These are phyloP conservation scores for Ziziphus jujuba DNA, from an alignment of 306 rosid genomes.

Conservation along the genomic window DNA sequence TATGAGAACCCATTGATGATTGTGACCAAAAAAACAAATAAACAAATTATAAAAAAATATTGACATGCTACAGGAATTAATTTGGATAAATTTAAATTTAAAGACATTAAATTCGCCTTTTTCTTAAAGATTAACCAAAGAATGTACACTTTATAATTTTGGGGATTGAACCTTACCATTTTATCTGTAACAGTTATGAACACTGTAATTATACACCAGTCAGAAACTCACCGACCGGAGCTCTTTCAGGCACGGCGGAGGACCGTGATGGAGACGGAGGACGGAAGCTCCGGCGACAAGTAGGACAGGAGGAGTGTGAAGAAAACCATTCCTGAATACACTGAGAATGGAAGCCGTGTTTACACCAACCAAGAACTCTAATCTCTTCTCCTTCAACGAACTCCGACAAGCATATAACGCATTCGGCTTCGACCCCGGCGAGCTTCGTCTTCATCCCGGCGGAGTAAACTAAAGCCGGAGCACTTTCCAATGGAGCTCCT, in stretches of 20 bases:
- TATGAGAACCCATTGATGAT: too few relatives aligned
- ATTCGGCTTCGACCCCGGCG: slow-evolving; percentile 1
- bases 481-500: slow-evolving; percentile 11
- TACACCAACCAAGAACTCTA: background rate
- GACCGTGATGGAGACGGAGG: background rate
- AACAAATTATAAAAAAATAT: too few relatives aligned
- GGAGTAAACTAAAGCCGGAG: slow-evolving; percentile 32
- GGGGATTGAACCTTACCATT: too few relatives aligned
- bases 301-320: slow-evolving; percentile 1
- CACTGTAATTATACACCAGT: too few relatives aligned
- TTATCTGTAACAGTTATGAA: too few relatives aligned
- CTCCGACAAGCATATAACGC: slow-evolving; percentile 5
- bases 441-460: slow-evolving; percentile 22
- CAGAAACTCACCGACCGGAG: too few relatives aligned
- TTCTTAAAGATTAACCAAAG: too few relatives aligned
- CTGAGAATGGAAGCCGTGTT: background rate
- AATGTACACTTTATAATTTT: too few relatives aligned
- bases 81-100: too few relatives aligned
- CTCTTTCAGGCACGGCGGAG: background rate
- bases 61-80: too few relatives aligned
- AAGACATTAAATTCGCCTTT: too few relatives aligned
- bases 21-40: too few relatives aligned
- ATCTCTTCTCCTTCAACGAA: background rate
- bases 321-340: slow-evolving; percentile 1
- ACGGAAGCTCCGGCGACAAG: background rate